phyloP scores from a whole-genome alignment of 2,329 filamentous ascomycete genomes.

The Fusarium praegraminearum region DNA sequence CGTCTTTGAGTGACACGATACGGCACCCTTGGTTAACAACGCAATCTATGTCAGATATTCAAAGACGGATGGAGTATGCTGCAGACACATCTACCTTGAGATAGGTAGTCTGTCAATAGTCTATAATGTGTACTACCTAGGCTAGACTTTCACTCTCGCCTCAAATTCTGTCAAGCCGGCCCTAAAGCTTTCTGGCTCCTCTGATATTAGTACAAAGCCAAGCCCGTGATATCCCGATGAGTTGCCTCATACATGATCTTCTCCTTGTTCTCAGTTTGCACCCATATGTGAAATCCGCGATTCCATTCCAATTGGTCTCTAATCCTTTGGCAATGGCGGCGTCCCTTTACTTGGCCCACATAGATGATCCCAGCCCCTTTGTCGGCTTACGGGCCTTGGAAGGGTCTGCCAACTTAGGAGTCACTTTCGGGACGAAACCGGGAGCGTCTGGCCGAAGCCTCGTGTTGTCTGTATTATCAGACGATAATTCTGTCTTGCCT shows the following conservation, averaged over 20 bases:
- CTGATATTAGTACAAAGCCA: neutral
- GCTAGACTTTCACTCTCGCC: neutral
- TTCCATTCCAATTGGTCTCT: neutral
- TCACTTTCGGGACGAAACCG: slow-evolving; percentile 21
- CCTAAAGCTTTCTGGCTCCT: neutral
- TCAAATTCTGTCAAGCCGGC: neutral
- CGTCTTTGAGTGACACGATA: neutral
- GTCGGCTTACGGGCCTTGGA: slow-evolving; percentile 23
- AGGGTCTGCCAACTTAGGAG: neutral
- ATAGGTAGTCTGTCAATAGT: neutral
- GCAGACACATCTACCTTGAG: neutral
- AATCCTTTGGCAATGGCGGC: neutral
- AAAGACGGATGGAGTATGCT: neutral
- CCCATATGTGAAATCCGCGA: neutral
- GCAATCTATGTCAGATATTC: neutral
- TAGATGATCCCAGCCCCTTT: slow-evolving; percentile 36
- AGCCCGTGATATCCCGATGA: neutral
- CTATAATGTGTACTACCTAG: neutral
- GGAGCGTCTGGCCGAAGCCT: slow-evolving; percentile 39
- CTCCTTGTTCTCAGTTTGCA: neutral
- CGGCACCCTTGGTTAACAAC: neutral
- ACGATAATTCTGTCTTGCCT: slow-evolving; percentile 24
- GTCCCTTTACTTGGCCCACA: slow-evolving; percentile 37
- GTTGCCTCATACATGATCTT: neutral
- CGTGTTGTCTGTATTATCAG: neutral